A percentile compares a stretch with the other conserved stretches of the same genome.
Evolutionary conservation across 805 yeast species (phyloP).

Genomic region (Wickerhamiella azymoides): DNA sequence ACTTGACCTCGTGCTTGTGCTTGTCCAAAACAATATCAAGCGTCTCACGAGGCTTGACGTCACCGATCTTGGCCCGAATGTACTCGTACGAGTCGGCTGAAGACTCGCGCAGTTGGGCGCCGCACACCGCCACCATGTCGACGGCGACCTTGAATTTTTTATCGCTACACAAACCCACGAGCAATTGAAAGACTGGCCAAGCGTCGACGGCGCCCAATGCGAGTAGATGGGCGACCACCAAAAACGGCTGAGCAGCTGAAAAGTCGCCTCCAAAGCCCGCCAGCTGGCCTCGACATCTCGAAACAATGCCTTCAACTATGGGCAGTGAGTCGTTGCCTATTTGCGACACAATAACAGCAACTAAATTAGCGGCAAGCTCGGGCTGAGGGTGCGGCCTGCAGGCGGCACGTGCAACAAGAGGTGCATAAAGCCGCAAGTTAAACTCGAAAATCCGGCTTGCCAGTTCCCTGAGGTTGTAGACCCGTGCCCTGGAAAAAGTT

Average conservation of each 20-base stretch:
- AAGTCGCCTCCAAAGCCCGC: constrained; percentile 16
- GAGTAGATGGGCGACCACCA: constrained; percentile 21
- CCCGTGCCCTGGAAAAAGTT: constrained; percentile 33
- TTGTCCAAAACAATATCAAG: constrained; percentile 29
- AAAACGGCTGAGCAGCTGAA: constrained; percentile 37
- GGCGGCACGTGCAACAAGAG: constrained; percentile 34
- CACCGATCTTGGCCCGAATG: neutral
- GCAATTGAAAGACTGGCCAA: neutral
- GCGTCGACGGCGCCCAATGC: neutral
- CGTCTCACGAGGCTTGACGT: too few species aligned
- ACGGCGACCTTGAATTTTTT: neutral
- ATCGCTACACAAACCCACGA: neutral
- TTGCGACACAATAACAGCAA: constrained; percentile 48
- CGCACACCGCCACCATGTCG: neutral
- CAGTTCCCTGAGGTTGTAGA: constrained; percentile 34
- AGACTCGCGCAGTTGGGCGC: neutral
- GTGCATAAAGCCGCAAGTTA: constrained; percentile 36
- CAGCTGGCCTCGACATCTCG: neutral
- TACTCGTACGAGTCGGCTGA: neutral
- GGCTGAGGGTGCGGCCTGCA: constrained; percentile 42
- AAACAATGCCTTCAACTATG: neutral
- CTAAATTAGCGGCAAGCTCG: constrained; percentile 39
- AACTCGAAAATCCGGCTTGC: constrained; percentile 38
- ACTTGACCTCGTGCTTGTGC: neutral
- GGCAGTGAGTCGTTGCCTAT: constrained; percentile 50